These are phyloP conservation scores for Halenospora varia DNA, from an alignment of 495 filamentous ascomycete species.

Conservation along the genomic window DNA sequence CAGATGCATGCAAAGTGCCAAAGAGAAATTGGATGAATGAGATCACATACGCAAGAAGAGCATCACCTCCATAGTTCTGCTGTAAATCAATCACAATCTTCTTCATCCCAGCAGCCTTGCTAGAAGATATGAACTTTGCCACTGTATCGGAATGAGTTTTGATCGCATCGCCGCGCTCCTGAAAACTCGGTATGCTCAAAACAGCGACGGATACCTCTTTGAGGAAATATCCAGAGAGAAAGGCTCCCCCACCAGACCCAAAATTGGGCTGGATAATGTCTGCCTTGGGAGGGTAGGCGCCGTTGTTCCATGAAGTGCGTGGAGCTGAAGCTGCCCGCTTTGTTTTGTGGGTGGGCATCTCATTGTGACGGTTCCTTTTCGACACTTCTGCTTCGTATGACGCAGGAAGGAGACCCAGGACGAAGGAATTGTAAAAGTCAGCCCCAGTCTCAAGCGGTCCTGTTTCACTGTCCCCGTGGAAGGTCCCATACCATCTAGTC, in stretches of 20 bases:
- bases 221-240: conserved; percentile 40
- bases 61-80: conserved; percentile 40
- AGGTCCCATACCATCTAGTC: conserved; percentile 33
- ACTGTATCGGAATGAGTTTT: conserved; percentile 35
- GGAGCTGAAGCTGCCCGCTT: conserved; percentile 12
- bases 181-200: conserved; percentile 47
- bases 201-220: conserved; percentile 37
- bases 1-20: too few relatives aligned
- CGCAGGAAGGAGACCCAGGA: conserved; percentile 34
- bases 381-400: conserved; percentile 15
- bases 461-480: conserved; percentile 29
- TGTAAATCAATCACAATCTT: conserved; percentile 50
- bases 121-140: conserved; percentile 36
- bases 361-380: not conserved
- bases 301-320: conserved; percentile 22
- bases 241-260: conserved; percentile 28
- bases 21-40: too few relatives aligned
- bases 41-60: conserved; percentile 37
- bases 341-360: not conserved
- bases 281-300: conserved; percentile 30
- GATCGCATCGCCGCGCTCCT: conserved; percentile 28
- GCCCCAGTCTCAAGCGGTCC: conserved; percentile 42
- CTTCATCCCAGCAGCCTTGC: conserved; percentile 31
- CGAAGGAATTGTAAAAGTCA: conserved; percentile 48
- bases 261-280: conserved; percentile 33